phyloP scores from a whole-genome alignment of 140 eudicot genomes.

The Flaveria floridana region DNA sequence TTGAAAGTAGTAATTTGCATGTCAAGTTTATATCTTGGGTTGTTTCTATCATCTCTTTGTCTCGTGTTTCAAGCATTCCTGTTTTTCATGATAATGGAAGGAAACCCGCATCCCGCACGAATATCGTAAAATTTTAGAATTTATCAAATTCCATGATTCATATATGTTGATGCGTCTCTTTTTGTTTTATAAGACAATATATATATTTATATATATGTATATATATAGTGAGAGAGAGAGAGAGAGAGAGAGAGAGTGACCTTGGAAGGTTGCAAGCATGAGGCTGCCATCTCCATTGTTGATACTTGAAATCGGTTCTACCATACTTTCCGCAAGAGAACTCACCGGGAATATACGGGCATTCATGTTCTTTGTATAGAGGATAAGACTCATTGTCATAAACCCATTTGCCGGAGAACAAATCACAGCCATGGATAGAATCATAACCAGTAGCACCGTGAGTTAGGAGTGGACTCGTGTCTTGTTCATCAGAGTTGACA shows the following conservation, averaged over 20 bases:
- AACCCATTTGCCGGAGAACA: constrained; percentile 62
- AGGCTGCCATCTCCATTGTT: constrained; percentile 76
- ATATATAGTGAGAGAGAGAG: not conserved
- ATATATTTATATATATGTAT: not conserved
- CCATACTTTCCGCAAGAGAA: constrained; percentile 56
- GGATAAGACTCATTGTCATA: constrained; percentile 52
- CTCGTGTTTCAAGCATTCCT: too few relatives aligned
- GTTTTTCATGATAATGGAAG: too few relatives aligned
- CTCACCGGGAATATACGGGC: constrained; percentile 56
- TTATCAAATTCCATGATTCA: too few relatives aligned
- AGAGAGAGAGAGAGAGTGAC: constrained; percentile 30
- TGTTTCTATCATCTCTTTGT: too few relatives aligned
- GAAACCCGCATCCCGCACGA: too few relatives aligned
- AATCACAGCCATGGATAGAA: constrained; percentile 41
- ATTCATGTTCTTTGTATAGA: constrained; percentile 49
- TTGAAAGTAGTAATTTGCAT: too few relatives aligned
- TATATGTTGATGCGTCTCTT: too few relatives aligned
- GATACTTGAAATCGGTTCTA: constrained; percentile 50
- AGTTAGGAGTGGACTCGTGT: not conserved
- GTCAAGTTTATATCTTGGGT: too few relatives aligned
- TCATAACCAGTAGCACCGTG: not conserved
- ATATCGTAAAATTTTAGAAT: too few relatives aligned
- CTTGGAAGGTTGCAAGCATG: constrained; percentile 55
- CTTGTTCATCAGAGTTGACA: constrained; percentile 23
- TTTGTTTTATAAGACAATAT: not conserved